phyloP scores from a whole-genome alignment of 1,139 yeast species.

The Wickerhamomyces sp. region DNA sequence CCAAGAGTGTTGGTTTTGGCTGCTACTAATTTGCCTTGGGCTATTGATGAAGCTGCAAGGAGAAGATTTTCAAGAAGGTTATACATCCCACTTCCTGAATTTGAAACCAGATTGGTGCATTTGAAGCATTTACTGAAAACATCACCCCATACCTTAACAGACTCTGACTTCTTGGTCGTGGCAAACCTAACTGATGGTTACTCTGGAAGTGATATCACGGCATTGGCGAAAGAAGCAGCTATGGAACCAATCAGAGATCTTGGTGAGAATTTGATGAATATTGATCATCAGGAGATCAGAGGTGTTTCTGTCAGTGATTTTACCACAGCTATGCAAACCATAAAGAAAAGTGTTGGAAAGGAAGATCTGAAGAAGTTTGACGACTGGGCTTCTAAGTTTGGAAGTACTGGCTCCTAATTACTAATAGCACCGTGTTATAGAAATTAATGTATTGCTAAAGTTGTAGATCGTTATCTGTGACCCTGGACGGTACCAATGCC shows the following conservation, averaged over 20 bases:
- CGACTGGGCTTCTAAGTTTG: slow-evolving; percentile 40
- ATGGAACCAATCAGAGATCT: slow-evolving; percentile 64
- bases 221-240: slow-evolving; percentile 67
- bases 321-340: slow-evolving; percentile 43
- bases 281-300: slow-evolving; percentile 49
- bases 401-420: slow-evolving; percentile 32
- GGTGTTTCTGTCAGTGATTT: slow-evolving; percentile 49
- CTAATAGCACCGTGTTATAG: no score
- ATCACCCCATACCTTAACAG: slow-evolving; percentile 35
- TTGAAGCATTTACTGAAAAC: slow-evolving; percentile 38
- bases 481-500: no score
- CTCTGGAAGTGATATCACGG: slow-evolving; percentile 61
- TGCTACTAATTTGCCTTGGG: slow-evolving; percentile 66
- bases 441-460: no score
- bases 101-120: slow-evolving; percentile 48
- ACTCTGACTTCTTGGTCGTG: slow-evolving; percentile 42
- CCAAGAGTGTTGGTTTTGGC: slow-evolving; percentile 54
- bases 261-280: slow-evolving; percentile 50
- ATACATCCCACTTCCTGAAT: slow-evolving; percentile 63
- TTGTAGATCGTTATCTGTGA: no score
- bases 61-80: slow-evolving; percentile 57
- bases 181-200: slow-evolving; percentile 50
- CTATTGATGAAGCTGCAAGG: slow-evolving; percentile 64
- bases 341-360: slow-evolving; percentile 52
- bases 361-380: slow-evolving; percentile 50